Percentiles rank a stretch among this genome's conserved stretches.
These are phyloP conservation scores for Hemileccinum impolitum DNA, from an alignment of 768 basidiomycete species.

Conservation along the genomic window DNA sequence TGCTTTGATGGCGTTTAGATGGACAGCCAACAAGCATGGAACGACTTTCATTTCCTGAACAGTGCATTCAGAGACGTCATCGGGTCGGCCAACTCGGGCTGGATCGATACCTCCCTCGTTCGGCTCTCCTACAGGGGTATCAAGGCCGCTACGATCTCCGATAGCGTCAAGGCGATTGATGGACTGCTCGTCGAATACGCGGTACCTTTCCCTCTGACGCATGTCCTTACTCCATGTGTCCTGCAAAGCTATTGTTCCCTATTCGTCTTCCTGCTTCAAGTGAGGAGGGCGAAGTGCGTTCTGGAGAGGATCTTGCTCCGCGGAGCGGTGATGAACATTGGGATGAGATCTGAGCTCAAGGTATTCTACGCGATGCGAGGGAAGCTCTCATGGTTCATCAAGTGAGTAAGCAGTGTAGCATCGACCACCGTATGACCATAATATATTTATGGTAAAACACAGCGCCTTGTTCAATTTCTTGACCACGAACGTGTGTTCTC, in stretches of 20 bases:
- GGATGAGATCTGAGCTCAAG: constrained; percentile 51
- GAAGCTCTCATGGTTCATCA: constrained; percentile 80
- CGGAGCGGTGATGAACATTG: constrained; percentile 37
- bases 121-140: constrained; percentile 64
- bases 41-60: constrained; percentile 82
- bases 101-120: constrained; percentile 67
- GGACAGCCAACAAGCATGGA: constrained; percentile 70
- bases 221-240: constrained; percentile 61
- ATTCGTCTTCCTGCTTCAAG: constrained; percentile 70
- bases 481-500: constrained; percentile 60
- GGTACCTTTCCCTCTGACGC: constrained; percentile 76
- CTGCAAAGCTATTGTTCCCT: constrained; percentile 61
- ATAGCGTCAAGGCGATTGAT: constrained; percentile 62
- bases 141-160: constrained; percentile 41
- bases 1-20: constrained; percentile 44
- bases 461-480: constrained; percentile 70
- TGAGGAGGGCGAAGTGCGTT: constrained; percentile 66
- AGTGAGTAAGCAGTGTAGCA: constrained; percentile 47
- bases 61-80: constrained; percentile 69
- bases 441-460: constrained; percentile 2
- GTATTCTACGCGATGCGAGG: constrained; percentile 73
- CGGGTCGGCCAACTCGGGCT: constrained; percentile 45
- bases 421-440: too few relatives aligned
- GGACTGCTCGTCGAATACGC: constrained; percentile 75
- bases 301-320: constrained; percentile 69